Conservation (phyloP, 768 basidiomycete species). For the Leucocoprinus birnbaumii region DNA sequence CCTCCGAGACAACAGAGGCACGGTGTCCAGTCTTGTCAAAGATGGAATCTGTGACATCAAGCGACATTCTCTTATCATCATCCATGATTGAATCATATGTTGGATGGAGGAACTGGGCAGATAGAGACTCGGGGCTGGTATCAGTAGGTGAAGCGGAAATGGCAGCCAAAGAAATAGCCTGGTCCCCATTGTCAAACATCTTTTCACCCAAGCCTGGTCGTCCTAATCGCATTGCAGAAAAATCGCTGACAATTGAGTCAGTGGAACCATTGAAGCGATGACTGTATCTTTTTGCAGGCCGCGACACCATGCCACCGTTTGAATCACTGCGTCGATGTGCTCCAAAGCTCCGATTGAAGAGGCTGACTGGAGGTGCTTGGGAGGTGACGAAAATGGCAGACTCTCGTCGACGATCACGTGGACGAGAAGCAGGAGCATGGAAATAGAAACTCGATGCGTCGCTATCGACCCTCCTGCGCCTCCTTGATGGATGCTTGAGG, state of each 20-base stretch:
- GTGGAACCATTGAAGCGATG: constrained; percentile 55
- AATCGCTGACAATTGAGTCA: constrained; percentile 68
- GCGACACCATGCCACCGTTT: constrained; percentile 51
- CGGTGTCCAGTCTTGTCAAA: constrained; percentile 62
- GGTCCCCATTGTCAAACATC: constrained; percentile 71
- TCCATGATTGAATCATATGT: constrained; percentile 70
- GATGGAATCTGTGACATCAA: constrained; percentile 47
- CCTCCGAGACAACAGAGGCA: constrained; percentile 44
- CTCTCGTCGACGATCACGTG: constrained; percentile 59
- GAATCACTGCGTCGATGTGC: constrained; percentile 57
- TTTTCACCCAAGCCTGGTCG: constrained; percentile 82
- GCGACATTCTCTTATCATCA: constrained; percentile 31
- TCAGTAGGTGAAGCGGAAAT: constrained; percentile 67
- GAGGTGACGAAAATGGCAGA: constrained; percentile 55
- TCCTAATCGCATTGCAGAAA: constrained; percentile 51
- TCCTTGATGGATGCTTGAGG: constrained; percentile 31
- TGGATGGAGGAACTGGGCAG: constrained; percentile 18
- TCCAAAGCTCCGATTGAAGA: constrained; percentile 66
- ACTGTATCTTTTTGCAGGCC: constrained; percentile 40
- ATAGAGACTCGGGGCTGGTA: constrained; percentile 18
- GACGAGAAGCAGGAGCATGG: constrained; percentile 43
- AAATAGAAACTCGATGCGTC: constrained; percentile 81
- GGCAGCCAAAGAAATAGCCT: constrained; percentile 51
- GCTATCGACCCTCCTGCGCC: constrained; percentile 54
- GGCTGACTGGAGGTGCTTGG: constrained; percentile 62